Percentiles rank a stretch among this genome's conserved stretches.
Conservation (phyloP, 768 basidiomycete genomes). For the Mycena amicta region DNA sequence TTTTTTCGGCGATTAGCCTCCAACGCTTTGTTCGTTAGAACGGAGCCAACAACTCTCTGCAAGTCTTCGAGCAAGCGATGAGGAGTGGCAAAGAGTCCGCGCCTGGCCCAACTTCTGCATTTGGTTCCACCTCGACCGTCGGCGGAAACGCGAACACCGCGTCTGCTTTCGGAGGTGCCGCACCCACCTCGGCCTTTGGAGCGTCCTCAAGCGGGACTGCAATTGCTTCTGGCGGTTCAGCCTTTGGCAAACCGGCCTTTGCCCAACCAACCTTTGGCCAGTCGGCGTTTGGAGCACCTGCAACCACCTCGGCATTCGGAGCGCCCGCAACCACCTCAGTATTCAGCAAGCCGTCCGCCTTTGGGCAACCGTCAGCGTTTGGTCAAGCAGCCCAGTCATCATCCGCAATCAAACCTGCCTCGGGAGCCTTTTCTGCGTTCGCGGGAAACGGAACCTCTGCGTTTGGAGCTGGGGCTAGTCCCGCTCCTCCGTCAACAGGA, state of each 20-base stretch:
- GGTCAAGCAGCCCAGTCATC: slow-evolving; percentile 5
- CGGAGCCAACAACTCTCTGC: slow-evolving; percentile 48
- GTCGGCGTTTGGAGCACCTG: slow-evolving; percentile 26
- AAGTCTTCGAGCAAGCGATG: slow-evolving; percentile 55
- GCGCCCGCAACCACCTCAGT: slow-evolving; percentile 7
- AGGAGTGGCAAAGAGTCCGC: slow-evolving; percentile 37
- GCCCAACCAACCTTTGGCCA: slow-evolving; percentile 32
- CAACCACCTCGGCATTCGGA: slow-evolving; percentile 12
- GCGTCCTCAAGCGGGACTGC: slow-evolving; percentile 9
- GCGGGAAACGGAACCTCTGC: slow-evolving; percentile 18
- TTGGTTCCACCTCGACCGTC: slow-evolving; percentile 31
- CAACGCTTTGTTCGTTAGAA: slow-evolving; percentile 39
- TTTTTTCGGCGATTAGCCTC: background rate
- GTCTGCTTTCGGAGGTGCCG: background rate
- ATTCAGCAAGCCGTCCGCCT: slow-evolving; percentile 3
- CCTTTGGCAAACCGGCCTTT: slow-evolving; percentile 30
- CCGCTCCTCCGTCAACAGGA: slow-evolving; percentile 25
- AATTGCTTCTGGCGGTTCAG: background rate
- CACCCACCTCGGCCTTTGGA: slow-evolving; percentile 26
- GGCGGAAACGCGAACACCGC: slow-evolving; percentile 22
- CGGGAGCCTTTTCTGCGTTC: slow-evolving; percentile 17
- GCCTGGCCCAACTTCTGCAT: slow-evolving; percentile 28
- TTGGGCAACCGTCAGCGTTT: slow-evolving; percentile 7
- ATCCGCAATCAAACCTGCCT: slow-evolving; percentile 16
- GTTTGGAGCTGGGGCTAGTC: slow-evolving; percentile 23